Evolutionary conservation across 2,329 filamentous ascomycete species (phyloP), one percentile per base, ranked within the genome.

Genomic region (Pezicula neosporulosa): DNA sequence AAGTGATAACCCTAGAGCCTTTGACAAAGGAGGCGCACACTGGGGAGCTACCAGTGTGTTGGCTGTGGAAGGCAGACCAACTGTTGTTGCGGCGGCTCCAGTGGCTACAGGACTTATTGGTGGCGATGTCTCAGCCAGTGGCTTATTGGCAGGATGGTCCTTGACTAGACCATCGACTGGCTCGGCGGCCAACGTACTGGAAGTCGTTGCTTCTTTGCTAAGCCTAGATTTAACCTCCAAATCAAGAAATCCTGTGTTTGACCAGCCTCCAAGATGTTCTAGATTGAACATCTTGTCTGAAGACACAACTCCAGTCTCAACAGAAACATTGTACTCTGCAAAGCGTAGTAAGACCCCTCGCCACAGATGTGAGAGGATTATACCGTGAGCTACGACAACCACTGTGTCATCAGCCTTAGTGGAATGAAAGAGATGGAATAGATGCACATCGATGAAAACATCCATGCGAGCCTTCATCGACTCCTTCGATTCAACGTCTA

Each of bases 321-420:
- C 59, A 1, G 63, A 61, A 6, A 63, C 56, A 51, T 52, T 57
- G 28, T 13, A 54, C 43, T 49, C 62, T 50, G 56, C 67, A 52
- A 89, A 78, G 3, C 80, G 75, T 12, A 72, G 69, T 7, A 86
- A 70, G 13, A 96, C 66, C 12, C 77, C 75, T 50, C 78, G 77
- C 77, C 87, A 85, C 0, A 96, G 68, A 30, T 82, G 77, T 2
- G 82, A 82, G 2, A 96, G 77, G 38, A 96, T 83, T 54, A 96
- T 85, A 15, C 92, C 91, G 63, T 97, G 92, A 2, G 91, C 87
- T 3, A 96, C 87, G 13, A 96, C 71, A 1, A 83, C 85, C 12
- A 90, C 72, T 2, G 74, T 70, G 6, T 67, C 62, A 10, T 74
- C 66, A 9, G 61, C 52, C 6, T 57, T 46, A 2, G 57, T 53